Base-by-base conservation (phyloP, 1,139 yeast genomes). In the Yamadazyma conglobata region DNA sequence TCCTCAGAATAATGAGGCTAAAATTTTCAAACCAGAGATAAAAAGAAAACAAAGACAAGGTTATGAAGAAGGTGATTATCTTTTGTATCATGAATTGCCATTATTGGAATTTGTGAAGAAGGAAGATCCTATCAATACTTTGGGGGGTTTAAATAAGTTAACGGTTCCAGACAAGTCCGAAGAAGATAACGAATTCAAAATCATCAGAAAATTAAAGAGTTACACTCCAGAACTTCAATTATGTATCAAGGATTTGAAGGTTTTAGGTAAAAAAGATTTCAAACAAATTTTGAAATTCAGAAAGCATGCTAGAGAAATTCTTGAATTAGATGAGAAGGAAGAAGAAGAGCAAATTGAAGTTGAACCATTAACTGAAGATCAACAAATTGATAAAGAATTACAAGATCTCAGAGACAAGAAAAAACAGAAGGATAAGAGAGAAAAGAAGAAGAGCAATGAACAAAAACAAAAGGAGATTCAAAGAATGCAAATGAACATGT, bases 401-500 rank as follows among this genome's bases (percentile, higher is more conserved):
- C 77, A 73, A 24, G 77, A 73, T n/a, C 60, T 89, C 46, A 74
- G 79, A 37, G 88, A 79, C 20, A 84, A 74, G 44, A 88, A 84
- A 44, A 73, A 76, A 43, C 72, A 80, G 44, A 77, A 77, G 44
- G 60, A 61, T 30, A 89, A 82, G 58, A 77, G 96, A 51, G 89
- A 81, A 42, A 86, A 81, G 60, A 79, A 95, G 58, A 77, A 72
- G 45, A 74, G 77, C 30, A 89, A 91, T 53, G 96, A 89, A 58
- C 48, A 60, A 42, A 88, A 87, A 52, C 96, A 87, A 54, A 86
- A 85, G 56, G 97, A 89, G 54, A 77, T 91, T 34, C 73, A 75
- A 33, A 77, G 97, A 60, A 81, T 88, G 83, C 97, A 91, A 60
- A 83, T 91, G 93, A 87, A 86, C 54, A 89, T 91, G 96, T 68